Percentiles rank a stretch among this genome's conserved stretches.
Evolutionary conservation across 495 filamentous ascomycete species (phyloP).

Genomic region (Annulohypoxylon bovei): DNA sequence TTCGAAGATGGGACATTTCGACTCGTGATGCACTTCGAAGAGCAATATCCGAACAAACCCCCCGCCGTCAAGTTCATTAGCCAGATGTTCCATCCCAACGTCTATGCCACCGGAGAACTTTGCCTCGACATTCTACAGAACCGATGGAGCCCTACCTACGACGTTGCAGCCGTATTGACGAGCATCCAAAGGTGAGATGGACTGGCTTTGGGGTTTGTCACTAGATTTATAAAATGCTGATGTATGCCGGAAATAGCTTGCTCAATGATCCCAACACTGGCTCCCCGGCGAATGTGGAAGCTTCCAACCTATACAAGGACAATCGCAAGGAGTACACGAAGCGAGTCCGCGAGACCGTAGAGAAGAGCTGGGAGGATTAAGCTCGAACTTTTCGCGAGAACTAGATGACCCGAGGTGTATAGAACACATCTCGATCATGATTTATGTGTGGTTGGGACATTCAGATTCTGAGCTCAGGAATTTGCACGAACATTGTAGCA

Average conservation of each 20-base stretch:
- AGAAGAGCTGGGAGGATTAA: conserved; percentile 98
- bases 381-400: background rate
- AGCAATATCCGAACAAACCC: conserved; percentile 98
- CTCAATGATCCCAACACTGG: conserved; percentile 98
- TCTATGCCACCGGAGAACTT: conserved; percentile 95
- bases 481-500: conserved; percentile 4
- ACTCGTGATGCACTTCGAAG: conserved; percentile 98
- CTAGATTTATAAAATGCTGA: conserved; percentile 27
- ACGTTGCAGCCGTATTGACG: conserved; percentile 95
- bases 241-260: conserved; percentile 65
- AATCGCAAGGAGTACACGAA: conserved; percentile 96
- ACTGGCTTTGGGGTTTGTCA: background rate
- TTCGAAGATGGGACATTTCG: conserved; percentile 99
- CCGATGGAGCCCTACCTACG: conserved; percentile 98
- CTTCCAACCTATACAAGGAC: conserved; percentile 98
- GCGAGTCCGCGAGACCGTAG: conserved; percentile 93
- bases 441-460: background rate
- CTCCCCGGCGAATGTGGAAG: conserved; percentile 97
- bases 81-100: conserved; percentile 99
- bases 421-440: conserved; percentile 11
- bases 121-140: conserved; percentile 98
- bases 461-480: background rate
- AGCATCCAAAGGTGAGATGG: conserved; percentile 89
- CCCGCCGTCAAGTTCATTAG: conserved; percentile 98
- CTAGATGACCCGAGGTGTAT: background rate